These are phyloP conservation scores for Calonectria leucothoes DNA, from an alignment of 2,329 filamentous ascomycete species.

Conservation along the genomic window DNA sequence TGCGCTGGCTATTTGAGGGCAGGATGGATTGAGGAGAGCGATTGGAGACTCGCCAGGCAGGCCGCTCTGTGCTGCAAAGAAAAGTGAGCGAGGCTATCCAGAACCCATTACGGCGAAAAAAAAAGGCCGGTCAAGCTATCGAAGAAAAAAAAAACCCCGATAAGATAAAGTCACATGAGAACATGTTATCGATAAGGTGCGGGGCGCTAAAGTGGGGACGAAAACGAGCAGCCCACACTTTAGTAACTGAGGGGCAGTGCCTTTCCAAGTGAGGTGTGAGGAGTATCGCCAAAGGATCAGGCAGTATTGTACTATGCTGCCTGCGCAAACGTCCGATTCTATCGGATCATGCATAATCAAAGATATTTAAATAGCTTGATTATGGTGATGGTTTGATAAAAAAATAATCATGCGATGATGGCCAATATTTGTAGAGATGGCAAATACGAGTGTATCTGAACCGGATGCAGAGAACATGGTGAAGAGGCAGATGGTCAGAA, in stretches of 20 bases:
- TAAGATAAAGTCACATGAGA: slow-evolving; percentile 40
- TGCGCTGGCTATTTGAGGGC: slow-evolving; percentile 20
- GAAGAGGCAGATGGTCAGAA: background rate
- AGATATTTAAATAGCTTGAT: background rate
- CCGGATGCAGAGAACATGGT: background rate
- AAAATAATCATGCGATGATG: background rate
- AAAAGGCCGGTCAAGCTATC: slow-evolving; percentile 32
- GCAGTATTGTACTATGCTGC: background rate
- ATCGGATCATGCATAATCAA: background rate
- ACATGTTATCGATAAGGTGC: slow-evolving; percentile 41
- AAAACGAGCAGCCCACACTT: background rate
- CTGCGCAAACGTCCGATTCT: background rate
- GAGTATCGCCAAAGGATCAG: background rate
- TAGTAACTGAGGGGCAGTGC: slow-evolving; percentile 26
- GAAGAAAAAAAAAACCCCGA: slow-evolving; percentile 44
- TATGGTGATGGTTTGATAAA: background rate
- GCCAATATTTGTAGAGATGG: background rate
- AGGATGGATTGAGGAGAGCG: slow-evolving; percentile 20
- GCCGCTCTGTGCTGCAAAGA: slow-evolving; percentile 34
- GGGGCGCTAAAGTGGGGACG: background rate
- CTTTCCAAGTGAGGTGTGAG: background rate
- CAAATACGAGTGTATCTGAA: no score
- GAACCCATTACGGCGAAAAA: slow-evolving; percentile 29
- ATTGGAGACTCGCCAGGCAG: slow-evolving; percentile 27
- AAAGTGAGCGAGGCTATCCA: slow-evolving; percentile 44